phyloP scores from a whole-genome alignment of 371 early-diverging fungal genomes.

The Racocetra persica region DNA sequence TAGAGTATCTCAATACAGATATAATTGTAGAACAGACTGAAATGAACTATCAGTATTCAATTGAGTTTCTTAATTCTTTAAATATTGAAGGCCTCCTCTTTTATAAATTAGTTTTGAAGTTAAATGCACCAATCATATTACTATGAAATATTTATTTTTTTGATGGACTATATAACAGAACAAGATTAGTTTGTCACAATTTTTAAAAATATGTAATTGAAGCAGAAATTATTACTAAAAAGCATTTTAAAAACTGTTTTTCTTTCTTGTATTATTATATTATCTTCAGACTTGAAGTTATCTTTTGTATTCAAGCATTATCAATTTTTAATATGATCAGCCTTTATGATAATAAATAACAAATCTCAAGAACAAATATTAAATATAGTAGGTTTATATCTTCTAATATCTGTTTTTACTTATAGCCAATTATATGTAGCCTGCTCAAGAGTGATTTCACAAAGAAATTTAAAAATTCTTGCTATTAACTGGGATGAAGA shows the following conservation, averaged over 20 bases:
- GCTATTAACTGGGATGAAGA: too few relatives aligned
- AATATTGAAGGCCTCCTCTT: constrained; percentile 44
- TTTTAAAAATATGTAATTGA: not conserved
- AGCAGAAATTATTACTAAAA: not conserved
- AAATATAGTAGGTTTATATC: too few relatives aligned
- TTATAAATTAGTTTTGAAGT: constrained; percentile 43
- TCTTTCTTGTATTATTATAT: not conserved
- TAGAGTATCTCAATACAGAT: not conserved
- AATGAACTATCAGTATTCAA: not conserved
- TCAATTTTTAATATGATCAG: too few relatives aligned
- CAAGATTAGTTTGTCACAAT: constrained; percentile 43
- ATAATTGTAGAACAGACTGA: constrained; percentile 19
- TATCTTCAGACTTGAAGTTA: not conserved
- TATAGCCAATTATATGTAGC: too few relatives aligned
- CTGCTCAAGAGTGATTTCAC: too few relatives aligned
- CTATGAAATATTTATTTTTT: constrained; percentile 46
- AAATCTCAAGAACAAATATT: too few relatives aligned
- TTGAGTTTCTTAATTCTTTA: constrained; percentile 35
- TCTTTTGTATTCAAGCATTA: constrained; percentile 10
- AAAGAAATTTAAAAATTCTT: too few relatives aligned
- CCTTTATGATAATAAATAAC: too few relatives aligned
- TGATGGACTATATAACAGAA: constrained; percentile 51
- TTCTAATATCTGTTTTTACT: too few relatives aligned
- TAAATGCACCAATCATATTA: constrained; percentile 48
- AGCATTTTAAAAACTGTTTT: not conserved